These are phyloP conservation scores for Rhamnella rubrinervis DNA, from an alignment of 331 rosid species.

Conservation along the genomic window DNA sequence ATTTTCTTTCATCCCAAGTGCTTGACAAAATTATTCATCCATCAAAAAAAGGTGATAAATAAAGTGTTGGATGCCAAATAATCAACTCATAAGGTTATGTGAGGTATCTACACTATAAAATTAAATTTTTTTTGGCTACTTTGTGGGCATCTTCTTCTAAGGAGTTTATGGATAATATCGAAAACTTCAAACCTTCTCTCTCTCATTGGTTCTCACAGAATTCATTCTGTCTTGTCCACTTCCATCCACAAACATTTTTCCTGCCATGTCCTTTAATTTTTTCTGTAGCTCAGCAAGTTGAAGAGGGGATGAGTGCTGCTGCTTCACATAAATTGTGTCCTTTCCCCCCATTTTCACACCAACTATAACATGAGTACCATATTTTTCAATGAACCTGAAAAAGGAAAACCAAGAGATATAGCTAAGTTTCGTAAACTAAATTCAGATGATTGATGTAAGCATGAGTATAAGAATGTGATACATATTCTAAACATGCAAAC, in stretches of 20 bases:
- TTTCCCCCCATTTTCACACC: conserved; percentile 79
- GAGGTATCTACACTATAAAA: too few relatives aligned
- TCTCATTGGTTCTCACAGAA: conserved; percentile 18
- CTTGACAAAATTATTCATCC: too few relatives aligned
- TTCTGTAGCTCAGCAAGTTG: conserved; percentile 59
- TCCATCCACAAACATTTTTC: conserved; percentile 39
- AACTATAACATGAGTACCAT: conserved; percentile 68
- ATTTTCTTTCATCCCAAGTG: too few relatives aligned
- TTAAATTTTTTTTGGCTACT: too few relatives aligned
- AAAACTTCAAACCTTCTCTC: conserved; percentile 53
- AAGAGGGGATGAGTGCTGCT: conserved; percentile 60
- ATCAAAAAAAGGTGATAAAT: too few relatives aligned
- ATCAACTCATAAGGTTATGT: too few relatives aligned
- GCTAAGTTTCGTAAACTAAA: too few relatives aligned
- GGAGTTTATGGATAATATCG: not conserved
- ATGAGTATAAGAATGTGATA: too few relatives aligned
- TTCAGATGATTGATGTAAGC: too few relatives aligned
- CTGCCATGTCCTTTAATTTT: conserved; percentile 68
- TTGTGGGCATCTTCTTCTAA: too few relatives aligned
- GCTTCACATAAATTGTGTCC: conserved; percentile 67
- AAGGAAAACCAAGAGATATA: not conserved
- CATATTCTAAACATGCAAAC: too few relatives aligned
- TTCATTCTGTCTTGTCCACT: conserved; percentile 20
- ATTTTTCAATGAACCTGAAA: conserved; percentile 61
- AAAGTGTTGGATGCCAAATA: too few relatives aligned